Evolutionary conservation across 805 yeast genomes (phyloP), one percentile per base, ranked within the genome.

Genomic region (Candida coleopterorum): DNA sequence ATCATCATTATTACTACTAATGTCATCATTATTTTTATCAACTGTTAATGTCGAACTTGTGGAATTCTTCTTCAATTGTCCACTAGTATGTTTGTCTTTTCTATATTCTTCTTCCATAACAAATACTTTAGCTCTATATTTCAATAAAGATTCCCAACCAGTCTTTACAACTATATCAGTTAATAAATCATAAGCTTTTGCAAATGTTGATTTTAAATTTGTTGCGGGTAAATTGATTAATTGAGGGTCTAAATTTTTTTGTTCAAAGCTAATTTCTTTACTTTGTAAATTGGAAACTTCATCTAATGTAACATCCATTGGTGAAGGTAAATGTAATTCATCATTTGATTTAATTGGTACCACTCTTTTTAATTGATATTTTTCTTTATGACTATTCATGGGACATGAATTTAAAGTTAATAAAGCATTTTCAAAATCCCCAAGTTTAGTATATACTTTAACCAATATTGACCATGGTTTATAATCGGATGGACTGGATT

Each of bases 381-480:
- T 74, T 47, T 84, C 93, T 51, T 77, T 80, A 49, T 79, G 77
- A 9, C 83, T 75, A 37, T 79, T 79, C 87, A 85, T 82, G 17
- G 94, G 94, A 50, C 89, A 82, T 11, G 90, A 79, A 49, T 85
- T 85, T 45, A 85, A 65, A 1, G 88, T 75, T 39, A 83, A 59
- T 36, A 85, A 64, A 1, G 93, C 85, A 46, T 81, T 74, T 52
- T 83, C 89, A 53, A 77, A 75, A 55, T 82, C 81, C 18, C 77
- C 78, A 35, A 75, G 53, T 30, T 72, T 70, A 26, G 83, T 75
- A 55, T 84, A 83, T 1, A 77, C 73, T 46, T 71, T 70, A 7
- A 83, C 84, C 40, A 85, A 57, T 39, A 75, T 59, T 3, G 81
- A 71, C 95, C 95, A 85, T 2, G 87, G 75, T 45, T 68, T 73